These are phyloP conservation scores for Myxozyma monticola DNA, from an alignment of 805 yeast genomes.

Conservation along the genomic window DNA sequence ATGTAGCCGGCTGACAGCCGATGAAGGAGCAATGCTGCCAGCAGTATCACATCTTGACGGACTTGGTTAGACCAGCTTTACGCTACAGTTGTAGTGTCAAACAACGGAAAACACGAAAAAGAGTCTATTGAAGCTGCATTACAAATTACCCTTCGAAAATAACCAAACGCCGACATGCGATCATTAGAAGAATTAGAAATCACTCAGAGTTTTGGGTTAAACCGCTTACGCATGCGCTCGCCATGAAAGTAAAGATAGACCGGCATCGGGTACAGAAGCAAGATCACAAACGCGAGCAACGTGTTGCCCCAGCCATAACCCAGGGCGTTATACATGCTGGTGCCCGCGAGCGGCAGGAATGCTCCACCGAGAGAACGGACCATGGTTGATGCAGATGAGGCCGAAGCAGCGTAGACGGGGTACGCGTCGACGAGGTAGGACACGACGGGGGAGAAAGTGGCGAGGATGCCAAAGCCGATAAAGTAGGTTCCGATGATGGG, in stretches of 20 bases:
- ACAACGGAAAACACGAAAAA: no score
- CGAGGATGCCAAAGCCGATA: constrained; percentile 58
- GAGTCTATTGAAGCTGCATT: no score
- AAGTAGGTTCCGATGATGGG: constrained; percentile 61
- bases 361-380: constrained; percentile 68
- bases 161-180: no score
- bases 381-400: constrained; percentile 66
- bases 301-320: constrained; percentile 40
- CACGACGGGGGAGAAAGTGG: constrained; percentile 63
- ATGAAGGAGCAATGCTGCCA: no score
- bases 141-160: no score
- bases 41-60: no score
- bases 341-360: constrained; percentile 64
- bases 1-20: no score
- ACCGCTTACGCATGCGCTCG: constrained; percentile 5
- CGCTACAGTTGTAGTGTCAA: no score
- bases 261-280: constrained; percentile 65
- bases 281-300: constrained; percentile 56
- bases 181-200: no score
- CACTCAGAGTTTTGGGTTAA: background rate
- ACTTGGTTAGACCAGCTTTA: no score
- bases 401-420: constrained; percentile 64
- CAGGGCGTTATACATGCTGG: constrained; percentile 40
- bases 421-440: constrained; percentile 71
- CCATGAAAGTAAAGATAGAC: background rate